Evolutionary conservation across 163 green algal species (phyloP).

Genomic region (Volvox carteri): DNA sequence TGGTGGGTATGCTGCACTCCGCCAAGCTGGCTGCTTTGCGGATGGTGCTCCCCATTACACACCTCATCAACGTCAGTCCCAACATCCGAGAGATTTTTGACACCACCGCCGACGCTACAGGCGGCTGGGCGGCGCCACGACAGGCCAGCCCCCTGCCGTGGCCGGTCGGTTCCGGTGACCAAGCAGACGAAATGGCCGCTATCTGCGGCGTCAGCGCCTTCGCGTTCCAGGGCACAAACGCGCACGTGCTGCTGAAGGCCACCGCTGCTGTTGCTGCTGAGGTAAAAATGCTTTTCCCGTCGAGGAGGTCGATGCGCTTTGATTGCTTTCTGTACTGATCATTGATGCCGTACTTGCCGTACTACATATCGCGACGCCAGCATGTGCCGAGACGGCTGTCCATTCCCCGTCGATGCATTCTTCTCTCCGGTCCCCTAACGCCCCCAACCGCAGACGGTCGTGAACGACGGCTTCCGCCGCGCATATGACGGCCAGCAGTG

Average conservation of each 20-base stretch:
- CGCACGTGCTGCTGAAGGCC: constrained; percentile 73
- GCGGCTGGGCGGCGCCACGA: neutral
- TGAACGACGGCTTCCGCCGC: neutral
- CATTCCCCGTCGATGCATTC: no score
- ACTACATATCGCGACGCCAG: no score
- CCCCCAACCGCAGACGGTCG: neutral
- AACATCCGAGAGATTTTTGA: constrained; percentile 76
- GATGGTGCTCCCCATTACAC: constrained; percentile 68
- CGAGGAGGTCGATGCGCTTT: no score
- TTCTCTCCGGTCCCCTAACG: neutral
- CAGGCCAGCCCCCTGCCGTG: constrained; percentile 40
- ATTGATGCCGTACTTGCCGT: no score
- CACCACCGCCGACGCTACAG: constrained; percentile 1
- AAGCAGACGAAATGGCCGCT: neutral
- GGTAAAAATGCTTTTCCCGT: no score
- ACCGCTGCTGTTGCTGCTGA: no score
- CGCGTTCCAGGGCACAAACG: constrained; percentile 89
- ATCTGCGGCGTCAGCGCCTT: constrained; percentile 79
- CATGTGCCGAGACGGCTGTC: no score
- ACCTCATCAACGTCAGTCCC: constrained; percentile 84
- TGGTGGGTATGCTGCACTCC: constrained; percentile 69
- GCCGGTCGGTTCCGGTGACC: neutral
- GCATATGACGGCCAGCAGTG: neutral
- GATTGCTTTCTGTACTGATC: no score
- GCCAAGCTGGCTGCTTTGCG: neutral